Evolutionary conservation across 257 asterid species (phyloP).

Genomic region (Solanum bulbocastanum): DNA sequence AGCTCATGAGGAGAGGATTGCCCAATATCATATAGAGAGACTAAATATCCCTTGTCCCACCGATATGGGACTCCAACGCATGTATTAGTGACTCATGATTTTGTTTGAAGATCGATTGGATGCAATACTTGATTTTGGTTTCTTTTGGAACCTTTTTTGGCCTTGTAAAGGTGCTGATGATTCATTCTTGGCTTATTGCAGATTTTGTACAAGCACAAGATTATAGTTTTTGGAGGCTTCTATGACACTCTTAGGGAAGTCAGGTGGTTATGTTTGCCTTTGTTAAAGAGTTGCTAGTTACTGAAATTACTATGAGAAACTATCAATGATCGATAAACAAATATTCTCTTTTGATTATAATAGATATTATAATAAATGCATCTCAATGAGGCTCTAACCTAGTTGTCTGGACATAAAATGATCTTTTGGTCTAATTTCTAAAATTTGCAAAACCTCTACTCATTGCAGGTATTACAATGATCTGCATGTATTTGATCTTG

Average conservation of each 20-base stretch:
- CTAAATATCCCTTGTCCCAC: neutral
- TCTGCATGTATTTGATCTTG: constrained; percentile 87
- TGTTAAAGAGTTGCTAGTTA: neutral
- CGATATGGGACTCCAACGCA: neutral
- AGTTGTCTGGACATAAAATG: neutral
- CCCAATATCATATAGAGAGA: neutral
- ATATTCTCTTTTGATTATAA: neutral
- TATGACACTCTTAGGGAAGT: constrained; percentile 99
- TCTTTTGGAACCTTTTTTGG: neutral
- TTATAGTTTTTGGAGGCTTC: constrained; percentile 91
- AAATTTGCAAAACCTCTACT: neutral
- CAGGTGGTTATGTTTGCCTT: constrained; percentile 41
- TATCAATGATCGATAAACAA: neutral
- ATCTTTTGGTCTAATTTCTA: neutral
- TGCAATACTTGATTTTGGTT: neutral
- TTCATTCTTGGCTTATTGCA: constrained; percentile 26
- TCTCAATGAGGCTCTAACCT: neutral
- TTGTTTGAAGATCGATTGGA: neutral
- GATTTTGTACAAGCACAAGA: constrained; percentile 95
- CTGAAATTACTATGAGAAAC: neutral
- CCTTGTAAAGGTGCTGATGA: neutral
- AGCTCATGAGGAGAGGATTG: neutral
- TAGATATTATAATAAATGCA: neutral
- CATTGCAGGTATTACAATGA: constrained; percentile 80
- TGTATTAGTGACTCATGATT: neutral